Conservation (phyloP, 73 alveolate genomes). For the Symbiodinium pilosum region DNA sequence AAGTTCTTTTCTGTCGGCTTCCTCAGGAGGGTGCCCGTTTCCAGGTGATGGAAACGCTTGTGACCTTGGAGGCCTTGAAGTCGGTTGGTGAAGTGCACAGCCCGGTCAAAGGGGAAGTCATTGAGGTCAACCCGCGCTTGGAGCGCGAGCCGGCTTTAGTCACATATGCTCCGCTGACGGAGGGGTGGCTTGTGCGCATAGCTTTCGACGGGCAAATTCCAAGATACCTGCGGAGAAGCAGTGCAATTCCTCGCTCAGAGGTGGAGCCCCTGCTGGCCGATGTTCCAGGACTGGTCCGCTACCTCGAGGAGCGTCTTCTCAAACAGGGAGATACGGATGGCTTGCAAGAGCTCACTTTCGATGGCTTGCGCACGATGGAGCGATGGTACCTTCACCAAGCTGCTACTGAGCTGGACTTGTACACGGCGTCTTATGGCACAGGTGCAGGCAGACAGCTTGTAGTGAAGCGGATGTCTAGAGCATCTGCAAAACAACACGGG, state of each 20-base stretch:
- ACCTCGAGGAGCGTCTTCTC: slow-evolving; percentile 9
- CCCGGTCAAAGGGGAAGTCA: slow-evolving; percentile 81
- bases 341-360: slow-evolving; percentile 78
- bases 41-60: slow-evolving; percentile 75
- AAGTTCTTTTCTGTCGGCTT: slow-evolving; percentile 56
- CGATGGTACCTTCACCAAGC: slow-evolving; percentile 60
- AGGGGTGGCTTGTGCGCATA: slow-evolving; percentile 87
- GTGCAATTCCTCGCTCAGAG: slow-evolving; percentile 38
- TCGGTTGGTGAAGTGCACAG: slow-evolving; percentile 74
- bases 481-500: no score
- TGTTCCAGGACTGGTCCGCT: slow-evolving; percentile 7
- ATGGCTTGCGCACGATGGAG: slow-evolving; percentile 31
- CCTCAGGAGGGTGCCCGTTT: slow-evolving; percentile 47
- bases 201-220: slow-evolving; percentile 73
- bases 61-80: slow-evolving; percentile 84
- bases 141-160: slow-evolving; percentile 79
- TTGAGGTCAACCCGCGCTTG: slow-evolving; percentile 90
- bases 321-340: background rate
- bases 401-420: slow-evolving; percentile 52
- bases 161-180: slow-evolving; percentile 50
- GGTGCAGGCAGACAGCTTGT: slow-evolving; percentile 71
- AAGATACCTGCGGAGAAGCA: slow-evolving; percentile 58
- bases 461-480: slow-evolving; percentile 27
- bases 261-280: slow-evolving; percentile 61
- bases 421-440: slow-evolving; percentile 62